Percentiles rank a stretch among this genome's conserved stretches.
These are phyloP conservation scores for Nannochloropsis salina DNA, from an alignment of 108 stramenopile genomes.

Conservation along the genomic window DNA sequence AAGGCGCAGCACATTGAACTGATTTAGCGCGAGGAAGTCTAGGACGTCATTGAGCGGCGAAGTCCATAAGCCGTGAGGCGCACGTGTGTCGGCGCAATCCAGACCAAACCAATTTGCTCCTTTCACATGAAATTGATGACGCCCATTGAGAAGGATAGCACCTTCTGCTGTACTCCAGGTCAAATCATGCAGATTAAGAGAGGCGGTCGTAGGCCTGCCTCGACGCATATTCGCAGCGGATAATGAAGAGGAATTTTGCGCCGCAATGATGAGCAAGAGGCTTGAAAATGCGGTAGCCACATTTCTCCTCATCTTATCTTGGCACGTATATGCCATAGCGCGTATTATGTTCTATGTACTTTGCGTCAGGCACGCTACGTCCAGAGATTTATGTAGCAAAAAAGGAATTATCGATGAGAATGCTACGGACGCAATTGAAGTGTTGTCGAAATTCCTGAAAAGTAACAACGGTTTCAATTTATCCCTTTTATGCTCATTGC, in stretches of 20 bases:
- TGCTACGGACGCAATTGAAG: too few relatives aligned
- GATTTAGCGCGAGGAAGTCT: not conserved
- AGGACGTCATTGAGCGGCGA: not conserved
- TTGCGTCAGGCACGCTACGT: too few relatives aligned
- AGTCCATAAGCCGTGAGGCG: conserved; percentile 5
- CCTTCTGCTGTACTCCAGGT: not conserved
- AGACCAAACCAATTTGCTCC: not conserved
- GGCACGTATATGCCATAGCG: too few relatives aligned
- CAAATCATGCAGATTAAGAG: not conserved
- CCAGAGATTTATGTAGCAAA: too few relatives aligned
- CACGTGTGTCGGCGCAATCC: not conserved
- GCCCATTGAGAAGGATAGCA: not conserved
- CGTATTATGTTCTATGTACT: too few relatives aligned
- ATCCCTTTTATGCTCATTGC: too few relatives aligned
- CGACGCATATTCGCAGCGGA: not conserved
- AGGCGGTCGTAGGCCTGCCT: not conserved
- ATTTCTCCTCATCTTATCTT: too few relatives aligned
- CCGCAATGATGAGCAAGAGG: not conserved
- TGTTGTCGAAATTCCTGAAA: too few relatives aligned
- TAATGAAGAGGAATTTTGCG: not conserved
- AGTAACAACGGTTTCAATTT: too few relatives aligned
- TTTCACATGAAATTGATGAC: conserved; percentile 6
- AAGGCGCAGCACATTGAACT: not conserved
- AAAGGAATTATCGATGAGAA: too few relatives aligned
- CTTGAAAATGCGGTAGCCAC: not conserved